Evolutionary conservation across 2,329 filamentous ascomycete species (phyloP).

Genomic region (Ceratocystis papillata): DNA sequence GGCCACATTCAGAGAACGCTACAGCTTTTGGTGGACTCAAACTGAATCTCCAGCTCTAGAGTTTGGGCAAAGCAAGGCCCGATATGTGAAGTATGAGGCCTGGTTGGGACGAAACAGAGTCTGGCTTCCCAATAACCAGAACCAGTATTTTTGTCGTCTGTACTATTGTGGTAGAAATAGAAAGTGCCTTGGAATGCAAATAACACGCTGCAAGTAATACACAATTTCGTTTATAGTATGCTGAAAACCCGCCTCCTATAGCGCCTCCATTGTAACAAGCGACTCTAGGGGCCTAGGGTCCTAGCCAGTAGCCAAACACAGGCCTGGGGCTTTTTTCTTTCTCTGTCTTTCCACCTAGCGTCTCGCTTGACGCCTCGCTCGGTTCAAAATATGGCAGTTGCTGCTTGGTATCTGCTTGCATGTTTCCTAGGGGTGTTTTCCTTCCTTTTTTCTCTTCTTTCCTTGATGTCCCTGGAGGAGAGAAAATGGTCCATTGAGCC

Average conservation of each 20-base stretch:
- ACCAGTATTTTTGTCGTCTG: too few relatives aligned
- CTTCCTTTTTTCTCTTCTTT: background rate
- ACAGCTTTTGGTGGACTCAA: too few relatives aligned
- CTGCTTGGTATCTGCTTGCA: conserved; percentile 2
- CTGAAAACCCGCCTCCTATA: background rate
- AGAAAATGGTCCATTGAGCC: background rate
- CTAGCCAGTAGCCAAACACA: background rate
- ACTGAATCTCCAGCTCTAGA: too few relatives aligned
- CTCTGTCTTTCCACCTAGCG: background rate
- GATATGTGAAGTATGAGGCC: too few relatives aligned
- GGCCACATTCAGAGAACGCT: background rate
- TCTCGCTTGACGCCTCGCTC: conserved; percentile 2
- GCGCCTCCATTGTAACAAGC: background rate
- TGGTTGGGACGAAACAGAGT: too few relatives aligned
- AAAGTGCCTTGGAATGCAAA: too few relatives aligned
- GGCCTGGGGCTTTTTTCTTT: background rate
- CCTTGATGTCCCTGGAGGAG: background rate
- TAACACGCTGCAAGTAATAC: too few relatives aligned
- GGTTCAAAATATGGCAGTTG: background rate
- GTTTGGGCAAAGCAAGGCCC: too few relatives aligned
- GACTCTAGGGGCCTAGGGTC: too few relatives aligned
- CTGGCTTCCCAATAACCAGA: too few relatives aligned
- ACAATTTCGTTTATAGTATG: too few relatives aligned
- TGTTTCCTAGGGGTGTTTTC: background rate
- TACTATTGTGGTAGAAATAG: too few relatives aligned